Base-by-base conservation (phyloP, 345 rosid species). In the Cochlearia excelsa region DNA sequence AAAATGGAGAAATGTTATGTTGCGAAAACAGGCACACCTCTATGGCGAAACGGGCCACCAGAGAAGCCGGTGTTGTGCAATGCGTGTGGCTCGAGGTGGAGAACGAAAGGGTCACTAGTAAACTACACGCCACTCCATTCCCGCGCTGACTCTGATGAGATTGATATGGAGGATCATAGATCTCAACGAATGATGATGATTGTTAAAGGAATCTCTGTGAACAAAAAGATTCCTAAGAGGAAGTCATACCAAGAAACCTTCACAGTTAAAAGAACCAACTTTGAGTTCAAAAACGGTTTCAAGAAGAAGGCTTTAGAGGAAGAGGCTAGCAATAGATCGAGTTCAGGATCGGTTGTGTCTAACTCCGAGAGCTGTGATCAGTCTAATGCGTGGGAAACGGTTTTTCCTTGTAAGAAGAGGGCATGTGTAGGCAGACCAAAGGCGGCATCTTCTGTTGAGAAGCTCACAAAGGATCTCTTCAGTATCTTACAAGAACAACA, bases 301-400 rank as follows among this genome's bases (percentile, higher is more conserved):
- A 72, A 72, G 64, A 82, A 64, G 55, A 90, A 76, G 80, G 77
- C 67, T 58, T 26, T 78, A 26, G 97, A 86, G 50, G 99, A 94
- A 72, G 95, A 87, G 74, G 62, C 71, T 16, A 90, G 95, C 73
- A 90, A 94, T 44, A 83, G 93, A 49, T 94, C 97, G 9, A 94
- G 99, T 75, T 94, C 97, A n/a, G 99, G 99, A 1, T 94, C 99
- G 5, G 99, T 93, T 51, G 75, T 90, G 65, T 94, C 97, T 31
- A 90, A 94, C 68, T 83, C 97, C 0, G 97, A 94, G 77, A 94
- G 97, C 80, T 87, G 95, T 71, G 97, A 75, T 63, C 97, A 87
- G 53, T 85, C 96, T 42, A 82, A 79, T 46, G 95, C 75, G 49
- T 90, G 97, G 97, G 97, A 94, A 37, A 56, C 93, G 0, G 65